Percentiles rank a stretch among this genome's conserved stretches.
Evolutionary conservation across 306 rosid genomes (phyloP).

Genomic region (Echinosophora koreensis): DNA sequence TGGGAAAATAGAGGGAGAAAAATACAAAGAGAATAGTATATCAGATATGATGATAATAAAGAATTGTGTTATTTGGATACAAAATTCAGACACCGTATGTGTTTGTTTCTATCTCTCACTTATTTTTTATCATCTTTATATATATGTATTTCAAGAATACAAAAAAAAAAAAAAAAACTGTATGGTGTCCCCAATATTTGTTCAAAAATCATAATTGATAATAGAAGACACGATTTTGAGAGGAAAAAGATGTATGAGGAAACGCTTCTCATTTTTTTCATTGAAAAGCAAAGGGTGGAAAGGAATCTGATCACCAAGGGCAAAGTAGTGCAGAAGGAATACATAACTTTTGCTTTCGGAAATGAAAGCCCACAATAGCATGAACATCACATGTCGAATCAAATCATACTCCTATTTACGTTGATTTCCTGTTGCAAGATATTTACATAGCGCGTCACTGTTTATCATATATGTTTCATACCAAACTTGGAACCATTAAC

Average conservation of each 20-base stretch:
- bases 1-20: background rate
- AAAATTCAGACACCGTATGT: too few species aligned
- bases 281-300: background rate
- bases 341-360: conserved; percentile 6
- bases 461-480: too few species aligned
- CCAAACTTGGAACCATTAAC: too few species aligned
- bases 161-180: too few species aligned
- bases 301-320: conserved; percentile 10
- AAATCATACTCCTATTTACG: background rate
- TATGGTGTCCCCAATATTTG: too few species aligned
- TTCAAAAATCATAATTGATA: too few species aligned
- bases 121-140: too few species aligned
- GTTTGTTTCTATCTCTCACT: too few species aligned
- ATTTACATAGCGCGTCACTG: too few species aligned
- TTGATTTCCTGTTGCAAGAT: conserved; percentile 5
- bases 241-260: background rate
- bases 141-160: too few species aligned
- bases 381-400: conserved; percentile 33
- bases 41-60: background rate
- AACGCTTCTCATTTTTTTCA: conserved; percentile 4
- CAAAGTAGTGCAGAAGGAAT: background rate
- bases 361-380: background rate
- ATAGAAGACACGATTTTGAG: background rate
- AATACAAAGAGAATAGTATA: background rate
- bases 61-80: too few species aligned